A percentile compares a stretch with the other conserved stretches of the same genome.
Conservation (phyloP, 2,329 filamentous ascomycete genomes). For the Ceratocystis alfenasii region DNA sequence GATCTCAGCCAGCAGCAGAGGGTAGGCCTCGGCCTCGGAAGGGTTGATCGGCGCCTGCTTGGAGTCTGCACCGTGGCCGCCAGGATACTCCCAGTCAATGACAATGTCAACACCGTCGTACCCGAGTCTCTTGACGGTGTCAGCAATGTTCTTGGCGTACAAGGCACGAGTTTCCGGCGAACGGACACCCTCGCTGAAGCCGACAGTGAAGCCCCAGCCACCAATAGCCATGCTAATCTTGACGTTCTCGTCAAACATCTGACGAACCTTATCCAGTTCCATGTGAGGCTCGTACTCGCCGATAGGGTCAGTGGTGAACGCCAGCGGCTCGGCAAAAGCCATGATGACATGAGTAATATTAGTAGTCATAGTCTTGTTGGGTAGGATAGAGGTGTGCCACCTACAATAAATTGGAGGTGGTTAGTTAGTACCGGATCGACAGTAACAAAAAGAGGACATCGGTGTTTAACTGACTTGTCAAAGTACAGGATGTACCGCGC, state of each 20-base stretch:
- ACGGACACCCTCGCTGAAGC: constrained; percentile 47
- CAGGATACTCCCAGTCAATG: constrained; percentile 30
- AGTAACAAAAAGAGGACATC: background rate
- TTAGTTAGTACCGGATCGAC: background rate
- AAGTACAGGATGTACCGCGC: constrained; percentile 1
- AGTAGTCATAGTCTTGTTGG: background rate
- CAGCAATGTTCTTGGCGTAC: constrained; percentile 53
- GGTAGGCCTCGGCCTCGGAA: constrained; percentile 52
- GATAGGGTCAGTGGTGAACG: constrained; percentile 35
- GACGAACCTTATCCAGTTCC: constrained; percentile 30
- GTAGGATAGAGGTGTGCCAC: background rate
- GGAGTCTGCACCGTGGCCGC: constrained; percentile 46
- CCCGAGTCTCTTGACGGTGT: constrained; percentile 48
- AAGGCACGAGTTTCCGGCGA: constrained; percentile 39
- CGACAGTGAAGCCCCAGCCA: constrained; percentile 58
- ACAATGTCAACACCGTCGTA: constrained; percentile 46
- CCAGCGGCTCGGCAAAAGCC: constrained; percentile 45
- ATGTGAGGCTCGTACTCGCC: constrained; percentile 42
- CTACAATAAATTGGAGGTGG: background rate
- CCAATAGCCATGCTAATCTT: constrained; percentile 61
- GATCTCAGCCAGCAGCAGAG: constrained; percentile 46
- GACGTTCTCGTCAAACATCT: constrained; percentile 39
- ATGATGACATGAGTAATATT: constrained; percentile 44
- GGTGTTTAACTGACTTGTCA: background rate
- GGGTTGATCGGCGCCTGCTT: constrained; percentile 41